Base-by-base conservation (phyloP, 139 green algal genomes). In the Astrephomene gubernaculifera region DNA sequence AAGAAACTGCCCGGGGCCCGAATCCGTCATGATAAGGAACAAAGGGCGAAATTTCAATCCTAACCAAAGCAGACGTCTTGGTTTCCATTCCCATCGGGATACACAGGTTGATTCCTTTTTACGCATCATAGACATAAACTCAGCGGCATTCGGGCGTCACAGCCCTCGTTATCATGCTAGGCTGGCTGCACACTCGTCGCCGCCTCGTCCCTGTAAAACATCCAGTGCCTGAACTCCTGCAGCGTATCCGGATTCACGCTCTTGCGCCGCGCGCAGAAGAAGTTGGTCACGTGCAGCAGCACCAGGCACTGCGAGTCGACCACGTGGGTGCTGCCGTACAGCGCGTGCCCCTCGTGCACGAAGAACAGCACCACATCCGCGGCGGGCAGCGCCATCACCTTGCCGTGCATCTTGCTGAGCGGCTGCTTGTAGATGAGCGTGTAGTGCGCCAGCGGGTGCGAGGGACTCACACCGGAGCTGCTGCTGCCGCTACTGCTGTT, bases 201-300 rank as follows among this genome's bases (percentile, higher is more conserved):
- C n/a, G n/a, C n/a, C n/a, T n/a, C n/a, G n/a, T n/a, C n/a, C n/a
- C n/a, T n/a, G n/a, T n/a, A n/a, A n/a, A 69, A 69, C 5, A 69
- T 8, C 61, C 61, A 69, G 61, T 69, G 27, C 61, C n/a, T 29
- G n/a, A 69, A 69, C 4, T 6, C 6, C 29, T 17, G 61, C 29
- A 69, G 5, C 29, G 19, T n/a, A 6, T 4, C 39, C 29, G 21
- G 8, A n/a, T 39, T 39, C 7, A 24, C n/a, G 4, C 7, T 29
- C 29, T 27, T 8, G n/a, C 61, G 61, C 5, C 61, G 61, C 6
- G 6, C n/a, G 61, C 61, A 6, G n/a, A 41, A 57, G 41, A 57
- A 75, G 41, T 75, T 75, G 69, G 10, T 22, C 39, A 75, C 69
- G 41, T 75, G 69, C 39, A 75, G 69, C 69, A 75, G 69, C 39